Evolutionary conservation across 352 stramenopile species (phyloP), one percentile per base, ranked within the genome.

Genomic region (Plasmopara halstedii): DNA sequence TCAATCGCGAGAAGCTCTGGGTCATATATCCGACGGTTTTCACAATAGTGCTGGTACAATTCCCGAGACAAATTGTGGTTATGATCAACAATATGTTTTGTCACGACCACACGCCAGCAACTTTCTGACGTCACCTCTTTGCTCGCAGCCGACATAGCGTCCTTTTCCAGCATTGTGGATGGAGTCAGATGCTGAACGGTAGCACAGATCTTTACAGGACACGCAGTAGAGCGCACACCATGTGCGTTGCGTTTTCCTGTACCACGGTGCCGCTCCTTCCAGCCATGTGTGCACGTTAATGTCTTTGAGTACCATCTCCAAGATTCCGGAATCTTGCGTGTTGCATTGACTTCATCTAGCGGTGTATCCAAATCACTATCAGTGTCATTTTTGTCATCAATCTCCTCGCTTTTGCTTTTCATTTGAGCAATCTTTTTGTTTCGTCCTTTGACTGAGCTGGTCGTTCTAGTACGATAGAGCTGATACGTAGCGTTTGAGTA

Each of bases 301-400:
- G 77, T 89, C 49, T 89, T 89, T 0, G 75, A 87, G 39, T 89
- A 89, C 77, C 77, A 89, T 51, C 75, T 71, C 74, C 67, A 89
- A 6, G 70, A 54, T 25, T 82, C 71, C 0, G 77, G 77, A 6
- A 89, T 89, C 33, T 64, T 51, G 3, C 63, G 51, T 14, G 67
- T 50, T 13, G 53, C 39, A 3, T 20, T 47, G 14, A 34, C 46
- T 53, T 10, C 41, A 20, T 10, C 60, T 32, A 51, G 42, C n/a
- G 8, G 14, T 2, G 17, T 21, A 2, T 62, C 57, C 15, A 36
- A 27, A 40, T 69, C 45, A 36, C 46, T 53, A 14, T 20, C 43
- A 14, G 21, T 46, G 64, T 58, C 17, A 53, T 59, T n/a, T 50
- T 50, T 48, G 61, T 77, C 53, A 56, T 68, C 41, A 47, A 67